Conservation (phyloP, 2,329 filamentous ascomycete species). For the Zymoseptoria ardabiliae region DNA sequence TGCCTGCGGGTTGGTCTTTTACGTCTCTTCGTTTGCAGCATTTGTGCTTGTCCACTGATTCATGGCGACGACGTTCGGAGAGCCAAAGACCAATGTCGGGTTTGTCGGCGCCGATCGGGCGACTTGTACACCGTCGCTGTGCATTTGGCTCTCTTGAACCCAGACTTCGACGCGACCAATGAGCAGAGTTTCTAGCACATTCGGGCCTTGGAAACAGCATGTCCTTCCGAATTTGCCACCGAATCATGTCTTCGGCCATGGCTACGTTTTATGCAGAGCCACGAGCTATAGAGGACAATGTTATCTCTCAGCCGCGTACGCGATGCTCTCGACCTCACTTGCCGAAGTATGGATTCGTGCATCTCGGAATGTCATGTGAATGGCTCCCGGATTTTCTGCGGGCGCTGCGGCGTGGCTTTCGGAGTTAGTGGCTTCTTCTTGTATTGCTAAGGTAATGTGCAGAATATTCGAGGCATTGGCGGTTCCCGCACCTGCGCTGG, state of each 20-base stretch:
- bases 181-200: neutral
- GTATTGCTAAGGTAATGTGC: too few species aligned
- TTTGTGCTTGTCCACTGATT: neutral
- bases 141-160: neutral
- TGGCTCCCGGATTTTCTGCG: too few species aligned
- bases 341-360: too few species aligned
- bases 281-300: neutral
- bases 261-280: neutral
- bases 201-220: neutral
- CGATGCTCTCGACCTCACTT: neutral
- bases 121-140: neutral
- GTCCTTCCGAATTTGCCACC: neutral
- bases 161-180: neutral
- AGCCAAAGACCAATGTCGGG: neutral
- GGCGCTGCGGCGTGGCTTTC: too few species aligned
- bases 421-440: too few species aligned
- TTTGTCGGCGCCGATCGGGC: neutral
- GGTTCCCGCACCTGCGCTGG: too few species aligned
- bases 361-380: too few species aligned
- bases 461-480: too few species aligned
- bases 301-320: neutral
- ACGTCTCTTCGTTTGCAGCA: neutral
- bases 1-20: too few species aligned
- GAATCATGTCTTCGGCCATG: neutral
- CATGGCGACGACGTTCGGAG: neutral